phyloP scores from a whole-genome alignment of 192 early-diverging fungal genomes.

The Backusella circina region DNA sequence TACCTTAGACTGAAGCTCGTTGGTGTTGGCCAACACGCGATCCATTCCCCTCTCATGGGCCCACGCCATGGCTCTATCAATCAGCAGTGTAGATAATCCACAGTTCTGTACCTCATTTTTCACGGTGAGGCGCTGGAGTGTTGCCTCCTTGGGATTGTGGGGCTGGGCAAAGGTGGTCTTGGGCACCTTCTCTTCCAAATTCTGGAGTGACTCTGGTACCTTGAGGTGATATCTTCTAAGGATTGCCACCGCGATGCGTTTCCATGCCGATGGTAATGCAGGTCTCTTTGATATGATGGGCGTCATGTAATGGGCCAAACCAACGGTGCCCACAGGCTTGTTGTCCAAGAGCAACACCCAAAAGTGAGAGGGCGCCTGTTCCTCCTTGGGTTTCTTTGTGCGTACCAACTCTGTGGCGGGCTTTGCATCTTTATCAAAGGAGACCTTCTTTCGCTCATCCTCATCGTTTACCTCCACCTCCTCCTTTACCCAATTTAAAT shows the following conservation, averaged over 20 bases:
- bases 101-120: constrained; percentile 21
- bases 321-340: constrained; percentile 25
- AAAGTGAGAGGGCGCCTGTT: constrained; percentile 25
- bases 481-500: constrained; percentile 25
- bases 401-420: constrained; percentile 16
- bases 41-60: constrained; percentile 15
- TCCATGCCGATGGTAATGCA: constrained; percentile 1
- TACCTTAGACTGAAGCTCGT: constrained; percentile 21
- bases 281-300: constrained; percentile 10
- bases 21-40: constrained; percentile 17
- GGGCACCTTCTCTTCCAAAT: neutral
- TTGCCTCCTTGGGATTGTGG: constrained; percentile 8
- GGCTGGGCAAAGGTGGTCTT: neutral
- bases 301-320: constrained; percentile 14
- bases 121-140: constrained; percentile 16
- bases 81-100: constrained; percentile 26
- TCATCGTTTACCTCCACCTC: constrained; percentile 26
- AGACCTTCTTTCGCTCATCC: constrained; percentile 16
- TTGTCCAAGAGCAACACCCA: constrained; percentile 30
- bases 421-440: constrained; percentile 25
- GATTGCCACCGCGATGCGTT: neutral
- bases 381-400: neutral
- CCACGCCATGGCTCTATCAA: constrained; percentile 25
- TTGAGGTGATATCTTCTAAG: constrained; percentile 6
- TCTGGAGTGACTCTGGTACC: neutral